Base-by-base conservation (phyloP, 345 rosid species). In the Raphanus sativus region DNA sequence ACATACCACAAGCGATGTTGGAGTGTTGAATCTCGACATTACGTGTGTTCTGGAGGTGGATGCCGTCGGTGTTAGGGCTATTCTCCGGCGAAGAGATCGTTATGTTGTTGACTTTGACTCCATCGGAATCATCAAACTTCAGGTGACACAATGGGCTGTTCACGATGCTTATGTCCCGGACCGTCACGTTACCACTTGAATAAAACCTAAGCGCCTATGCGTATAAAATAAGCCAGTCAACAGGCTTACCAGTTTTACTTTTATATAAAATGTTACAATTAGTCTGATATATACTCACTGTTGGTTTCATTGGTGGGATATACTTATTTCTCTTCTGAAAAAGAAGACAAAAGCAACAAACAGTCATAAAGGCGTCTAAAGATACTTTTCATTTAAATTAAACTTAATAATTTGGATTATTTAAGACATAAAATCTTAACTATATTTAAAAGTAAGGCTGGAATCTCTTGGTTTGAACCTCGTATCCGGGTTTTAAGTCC, bases 11-110 rank as follows among this genome's bases (percentile, higher is more conserved):
- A 9, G 84, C 90, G 45, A 91, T 89, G 73, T 86, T 77, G 13
- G 91, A 87, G 77, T 91, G 90, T 12, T 83, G 85, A 66, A 94
- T 94, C 82, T 91, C 92, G 10, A 90, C 94, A 40, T 91, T 85
- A 74, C 78, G 81, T 36, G 97, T 86, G 82, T 89, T 90, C 65
- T 91, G 98, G 25, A 91, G 88, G 84, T 91, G 98, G 77, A 94
- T 94, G 2, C 96, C 98, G 52, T 91, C 98, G 12, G 98, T 91
- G 70, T 94, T 90, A 36, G 96, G 93, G 75, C 96, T 91, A 21
- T 76, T 77, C 62, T 72, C 86, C 3, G 97, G 98, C 0, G 98
- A 89, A 68, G 82, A 83, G 26, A 94, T 89, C 4, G 92, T 83
- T 6, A 94, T 71, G 71, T 94, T 91, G 45, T 86, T 60, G 45